A percentile compares a stretch with the other conserved stretches of the same genome.
Evolutionary conservation across 208 protist genomes (phyloP).

Genomic region (Leptomonas seymouri): DNA sequence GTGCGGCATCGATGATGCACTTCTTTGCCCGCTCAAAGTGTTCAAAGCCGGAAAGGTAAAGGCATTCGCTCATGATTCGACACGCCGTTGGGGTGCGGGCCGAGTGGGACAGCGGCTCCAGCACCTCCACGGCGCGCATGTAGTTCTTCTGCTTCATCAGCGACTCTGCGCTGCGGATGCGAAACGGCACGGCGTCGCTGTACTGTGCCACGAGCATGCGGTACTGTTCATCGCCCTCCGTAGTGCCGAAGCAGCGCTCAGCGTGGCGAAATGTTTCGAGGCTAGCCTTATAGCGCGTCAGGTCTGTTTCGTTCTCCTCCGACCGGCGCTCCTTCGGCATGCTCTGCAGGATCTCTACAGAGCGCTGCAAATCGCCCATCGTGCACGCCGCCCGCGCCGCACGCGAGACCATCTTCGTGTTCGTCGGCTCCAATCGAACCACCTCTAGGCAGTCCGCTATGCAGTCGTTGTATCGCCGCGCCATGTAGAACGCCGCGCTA

Average conservation of each 20-base stretch:
- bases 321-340: conserved; percentile 45
- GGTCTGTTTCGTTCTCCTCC: conserved; percentile 43
- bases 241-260: conserved; percentile 63
- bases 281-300: conserved; percentile 60
- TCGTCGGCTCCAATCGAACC: conserved; percentile 69
- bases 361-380: conserved; percentile 80
- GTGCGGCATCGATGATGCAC: conserved; percentile 47
- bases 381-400: conserved; percentile 74
- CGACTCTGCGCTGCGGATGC: conserved; percentile 80
- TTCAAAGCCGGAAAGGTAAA: conserved; percentile 88
- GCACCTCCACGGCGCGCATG: conserved; percentile 61
- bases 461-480: conserved; percentile 76
- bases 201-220: conserved; percentile 86
- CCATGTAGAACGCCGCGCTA: conserved; percentile 91
- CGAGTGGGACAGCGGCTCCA: conserved; percentile 61
- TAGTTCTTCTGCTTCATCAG: conserved; percentile 65
- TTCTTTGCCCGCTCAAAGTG: conserved; percentile 76
- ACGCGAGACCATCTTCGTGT: conserved; percentile 73
- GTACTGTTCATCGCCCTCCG: conserved; percentile 82
- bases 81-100: conserved; percentile 56
- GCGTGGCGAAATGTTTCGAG: conserved; percentile 66
- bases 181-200: conserved; percentile 72
- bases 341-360: conserved; percentile 62
- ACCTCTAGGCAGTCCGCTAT: conserved; percentile 82
- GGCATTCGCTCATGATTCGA: conserved; percentile 67